These are phyloP conservation scores for Geotrichum cucujoidarum DNA, from an alignment of 1,139 yeast species.

Conservation along the genomic window DNA sequence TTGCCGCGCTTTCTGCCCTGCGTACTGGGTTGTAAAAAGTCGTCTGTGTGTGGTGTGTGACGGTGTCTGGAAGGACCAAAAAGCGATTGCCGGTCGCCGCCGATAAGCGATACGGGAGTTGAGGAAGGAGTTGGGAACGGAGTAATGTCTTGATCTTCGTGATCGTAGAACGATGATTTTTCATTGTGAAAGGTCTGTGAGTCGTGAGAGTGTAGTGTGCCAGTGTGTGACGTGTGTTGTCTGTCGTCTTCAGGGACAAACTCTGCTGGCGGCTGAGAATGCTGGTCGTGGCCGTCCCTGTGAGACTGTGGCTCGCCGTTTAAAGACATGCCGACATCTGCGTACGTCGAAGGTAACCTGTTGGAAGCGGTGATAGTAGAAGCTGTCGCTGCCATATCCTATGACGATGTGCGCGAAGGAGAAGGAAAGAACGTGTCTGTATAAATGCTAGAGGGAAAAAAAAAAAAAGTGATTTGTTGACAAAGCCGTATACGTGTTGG, in stretches of 20 bases:
- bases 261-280: background rate
- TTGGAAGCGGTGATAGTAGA: background rate
- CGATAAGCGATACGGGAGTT: conserved; percentile 9
- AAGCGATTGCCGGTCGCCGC: conserved; percentile 11
- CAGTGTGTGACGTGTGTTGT: too few species aligned
- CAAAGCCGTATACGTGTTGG: too few species aligned
- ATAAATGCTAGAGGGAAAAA: background rate
- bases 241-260: background rate
- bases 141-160: background rate
- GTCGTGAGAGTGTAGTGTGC: background rate
- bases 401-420: background rate
- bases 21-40: background rate
- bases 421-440: background rate
- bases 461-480: too few species aligned
- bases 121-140: conserved; percentile 11
- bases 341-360: background rate
- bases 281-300: background rate
- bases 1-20: conserved; percentile 6
- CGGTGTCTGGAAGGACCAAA: conserved; percentile 11
- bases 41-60: background rate
- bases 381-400: conserved; percentile 1
- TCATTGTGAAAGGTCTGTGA: background rate
- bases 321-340: background rate
- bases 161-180: background rate
- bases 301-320: background rate